A percentile compares a stretch with the other conserved stretches of the same genome.
Conservation (phyloP, 768 basidiomycete genomes). For the Psilocybe sp. region DNA sequence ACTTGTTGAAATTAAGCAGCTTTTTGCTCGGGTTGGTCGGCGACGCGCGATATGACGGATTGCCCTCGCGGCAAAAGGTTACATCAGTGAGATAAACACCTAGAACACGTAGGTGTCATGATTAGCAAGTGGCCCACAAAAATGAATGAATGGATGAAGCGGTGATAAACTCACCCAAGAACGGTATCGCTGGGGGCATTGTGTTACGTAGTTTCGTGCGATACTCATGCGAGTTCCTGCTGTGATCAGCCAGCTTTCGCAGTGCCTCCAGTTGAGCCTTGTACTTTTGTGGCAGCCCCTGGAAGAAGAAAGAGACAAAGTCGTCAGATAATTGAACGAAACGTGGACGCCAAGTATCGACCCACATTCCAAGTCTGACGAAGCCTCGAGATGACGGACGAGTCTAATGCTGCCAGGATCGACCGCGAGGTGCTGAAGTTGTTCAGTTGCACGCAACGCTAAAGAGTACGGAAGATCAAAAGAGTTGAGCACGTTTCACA, state of each 20-base stretch:
- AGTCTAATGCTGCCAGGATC: constrained; percentile 91
- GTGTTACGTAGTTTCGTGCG: constrained; percentile 83
- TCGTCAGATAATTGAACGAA: neutral
- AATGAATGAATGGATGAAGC: neutral
- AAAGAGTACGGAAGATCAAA: neutral
- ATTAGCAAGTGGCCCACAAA: constrained; percentile 1
- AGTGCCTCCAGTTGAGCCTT: constrained; percentile 74
- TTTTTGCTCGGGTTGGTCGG: constrained; percentile 73
- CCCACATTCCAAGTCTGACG: constrained; percentile 92
- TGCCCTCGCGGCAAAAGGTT: constrained; percentile 95
- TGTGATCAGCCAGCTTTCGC: constrained; percentile 86
- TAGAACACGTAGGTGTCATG: constrained; percentile 28
- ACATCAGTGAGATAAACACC: constrained; percentile 88
- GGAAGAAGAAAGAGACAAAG: constrained; percentile 7
- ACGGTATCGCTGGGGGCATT: constrained; percentile 91
- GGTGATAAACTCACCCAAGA: constrained; percentile 65
- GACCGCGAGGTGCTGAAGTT: constrained; percentile 95
- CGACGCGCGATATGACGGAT: constrained; percentile 80
- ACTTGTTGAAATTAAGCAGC: constrained; percentile 95
- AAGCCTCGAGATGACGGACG: constrained; percentile 89
- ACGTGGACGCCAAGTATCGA: constrained; percentile 11
- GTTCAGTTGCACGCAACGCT: constrained; percentile 81
- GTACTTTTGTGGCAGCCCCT: constrained; percentile 88
- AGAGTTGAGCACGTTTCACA: constrained; percentile 8
- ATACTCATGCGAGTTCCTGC: constrained; percentile 89